These are phyloP conservation scores for Ganoderma lingzhi DNA, from an alignment of 1,284 basidiomycete genomes.

Conservation along the genomic window DNA sequence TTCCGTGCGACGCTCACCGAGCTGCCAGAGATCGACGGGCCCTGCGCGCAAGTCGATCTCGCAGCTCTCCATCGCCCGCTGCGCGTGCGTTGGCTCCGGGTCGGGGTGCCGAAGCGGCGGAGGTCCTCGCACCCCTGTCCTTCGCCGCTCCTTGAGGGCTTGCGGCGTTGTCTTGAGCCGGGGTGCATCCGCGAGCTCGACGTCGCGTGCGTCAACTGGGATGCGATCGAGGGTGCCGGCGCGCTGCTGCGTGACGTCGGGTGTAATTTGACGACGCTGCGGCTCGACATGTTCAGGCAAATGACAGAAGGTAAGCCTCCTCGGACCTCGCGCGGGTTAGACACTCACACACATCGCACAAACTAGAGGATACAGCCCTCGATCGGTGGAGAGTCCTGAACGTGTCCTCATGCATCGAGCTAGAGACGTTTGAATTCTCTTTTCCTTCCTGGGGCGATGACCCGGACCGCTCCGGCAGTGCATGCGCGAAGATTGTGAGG, in stretches of 20 bases:
- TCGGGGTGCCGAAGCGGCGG: not conserved
- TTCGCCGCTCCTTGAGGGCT: not conserved
- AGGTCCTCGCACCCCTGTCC: not conserved
- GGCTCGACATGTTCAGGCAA: not conserved
- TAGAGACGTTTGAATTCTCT: not conserved
- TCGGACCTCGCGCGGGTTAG: not conserved
- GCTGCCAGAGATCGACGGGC: not conserved
- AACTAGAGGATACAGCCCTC: not conserved
- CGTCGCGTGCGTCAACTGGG: not conserved
- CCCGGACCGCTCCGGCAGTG: not conserved
- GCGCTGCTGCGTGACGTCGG: not conserved
- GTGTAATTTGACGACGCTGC: not conserved
- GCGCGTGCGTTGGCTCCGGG: not conserved
- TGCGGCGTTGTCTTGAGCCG: not conserved
- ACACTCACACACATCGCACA: not conserved
- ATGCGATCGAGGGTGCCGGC: not conserved
- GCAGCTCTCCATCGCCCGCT: not conserved
- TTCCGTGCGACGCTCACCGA: not conserved
- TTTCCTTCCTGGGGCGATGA: not conserved
- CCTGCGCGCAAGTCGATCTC: not conserved
- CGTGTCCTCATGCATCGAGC: not conserved
- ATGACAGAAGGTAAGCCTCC: not conserved
- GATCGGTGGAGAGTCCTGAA: not conserved
- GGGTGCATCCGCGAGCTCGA: not conserved
- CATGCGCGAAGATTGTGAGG: not conserved